Conservation (phyloP, 257 asterid species). For the Fraxinus americana region DNA sequence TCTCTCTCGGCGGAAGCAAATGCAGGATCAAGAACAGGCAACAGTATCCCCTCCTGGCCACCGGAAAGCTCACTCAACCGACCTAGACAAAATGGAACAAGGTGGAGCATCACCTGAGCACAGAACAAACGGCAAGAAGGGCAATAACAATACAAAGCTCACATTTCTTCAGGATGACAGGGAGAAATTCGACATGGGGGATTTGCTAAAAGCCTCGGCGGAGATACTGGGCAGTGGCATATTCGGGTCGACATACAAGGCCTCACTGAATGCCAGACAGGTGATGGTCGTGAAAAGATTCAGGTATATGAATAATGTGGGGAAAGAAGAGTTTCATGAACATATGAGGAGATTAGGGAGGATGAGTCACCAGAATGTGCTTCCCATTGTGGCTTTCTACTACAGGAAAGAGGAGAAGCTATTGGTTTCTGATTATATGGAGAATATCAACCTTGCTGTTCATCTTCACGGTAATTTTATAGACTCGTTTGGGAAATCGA, state of each 20-base stretch:
- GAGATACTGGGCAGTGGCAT: constrained; percentile 78
- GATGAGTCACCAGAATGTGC: constrained; percentile 65
- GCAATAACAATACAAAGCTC: constrained; percentile 45
- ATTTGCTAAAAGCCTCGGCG: constrained; percentile 82
- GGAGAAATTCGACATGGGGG: constrained; percentile 65
- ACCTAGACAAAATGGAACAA: constrained; percentile 50
- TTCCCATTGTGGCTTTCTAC: constrained; percentile 78
- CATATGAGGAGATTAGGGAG: constrained; percentile 87
- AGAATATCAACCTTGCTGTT: constrained; percentile 72
- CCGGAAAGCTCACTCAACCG: constrained; percentile 18
- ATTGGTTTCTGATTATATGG: constrained; percentile 51
- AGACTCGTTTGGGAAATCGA: too few relatives aligned
- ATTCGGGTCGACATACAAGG: constrained; percentile 80
- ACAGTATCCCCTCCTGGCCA: background rate
- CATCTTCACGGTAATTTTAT: constrained; percentile 72
- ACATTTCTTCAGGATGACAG: constrained; percentile 63
- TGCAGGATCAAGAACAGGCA: constrained; percentile 14
- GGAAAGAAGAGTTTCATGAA: constrained; percentile 74
- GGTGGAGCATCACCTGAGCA: constrained; percentile 36
- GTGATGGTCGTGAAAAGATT: constrained; percentile 80
- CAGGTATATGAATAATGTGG: constrained; percentile 69
- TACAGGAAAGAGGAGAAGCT: constrained; percentile 91
- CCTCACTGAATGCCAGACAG: constrained; percentile 48
- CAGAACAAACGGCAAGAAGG: constrained; percentile 18
- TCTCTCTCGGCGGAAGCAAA: constrained; percentile 39